Base-by-base conservation (phyloP, 177 flowering plant species). In the Vitis hybrid region DNA sequence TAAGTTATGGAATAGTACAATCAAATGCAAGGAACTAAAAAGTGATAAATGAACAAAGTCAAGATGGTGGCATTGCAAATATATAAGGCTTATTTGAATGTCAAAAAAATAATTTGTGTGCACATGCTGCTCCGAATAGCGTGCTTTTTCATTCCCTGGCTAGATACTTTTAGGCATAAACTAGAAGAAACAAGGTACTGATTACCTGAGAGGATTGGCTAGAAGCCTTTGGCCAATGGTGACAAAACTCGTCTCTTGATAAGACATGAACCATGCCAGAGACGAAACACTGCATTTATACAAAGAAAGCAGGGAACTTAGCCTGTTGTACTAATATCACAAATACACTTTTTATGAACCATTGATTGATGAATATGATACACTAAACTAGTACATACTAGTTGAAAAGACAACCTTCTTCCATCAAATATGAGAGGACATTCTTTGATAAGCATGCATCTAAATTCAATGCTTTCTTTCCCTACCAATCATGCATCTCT, bases 261-360 rank as follows among this genome's bases (percentile, higher is more conserved):
- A 91, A 65, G 99, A 92, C 99, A 94, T 92, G 87, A 94, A 94
- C 91, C 94, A 84, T 64, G 97, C 97, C 75, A 94, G 76, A 50
- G 98, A 87, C 59, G 98, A 92, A 65, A 94, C 92, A 83, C 98
- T 94, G 89, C 82, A 89, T 55, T 71, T 2, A 53, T 16, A 34
- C 39, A 66, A 8, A 48, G 16, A 53, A 58, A 61, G 10, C 6
- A 31, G 9, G n/a, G 10, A 8, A 39, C 13, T 51, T 29, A 55
- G 55, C 29, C 31, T 22, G 60, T 3, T 50, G 11, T 57, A 39
- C 10, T 39, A 18, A 2, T 39, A n/a, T 66, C 45, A 66, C 22
- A 63, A 26, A 56, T 52, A 20, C 18, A 34, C 50, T 54, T 22
- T 15, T n/a, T 34, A 16, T 2, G 34, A 10, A 11, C 48, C 18